A percentile compares a stretch with the other conserved stretches of the same genome.
These are phyloP conservation scores for Aquilaria agallochum DNA, from an alignment of 441 rosid species.

Conservation along the genomic window DNA sequence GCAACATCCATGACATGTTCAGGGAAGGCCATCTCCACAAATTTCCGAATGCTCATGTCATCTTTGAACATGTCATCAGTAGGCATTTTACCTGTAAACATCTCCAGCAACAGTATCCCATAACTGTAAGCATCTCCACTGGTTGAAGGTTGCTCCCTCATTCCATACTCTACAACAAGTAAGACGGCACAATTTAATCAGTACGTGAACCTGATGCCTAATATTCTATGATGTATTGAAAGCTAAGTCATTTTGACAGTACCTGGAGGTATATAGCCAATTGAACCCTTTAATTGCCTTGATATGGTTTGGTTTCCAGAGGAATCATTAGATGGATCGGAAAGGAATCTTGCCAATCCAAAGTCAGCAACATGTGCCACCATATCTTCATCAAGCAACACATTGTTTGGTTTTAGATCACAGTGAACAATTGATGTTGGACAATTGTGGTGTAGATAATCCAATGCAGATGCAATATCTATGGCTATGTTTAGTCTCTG, in stretches of 20 bases:
- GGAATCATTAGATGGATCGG: conserved; percentile 16
- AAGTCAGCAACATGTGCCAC: conserved; percentile 19
- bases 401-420: conserved; percentile 35
- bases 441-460: conserved; percentile 41
- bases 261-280: conserved; percentile 48
- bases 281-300: conserved; percentile 32
- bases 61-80: conserved; percentile 25
- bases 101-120: conserved; percentile 27
- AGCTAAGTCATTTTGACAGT: no score
- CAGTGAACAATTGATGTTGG: conserved; percentile 33
- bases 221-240: no score
- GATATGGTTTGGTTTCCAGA: conserved; percentile 19
- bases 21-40: conserved; percentile 27
- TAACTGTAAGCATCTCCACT: conserved; percentile 28
- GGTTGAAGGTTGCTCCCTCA: conserved; percentile 19
- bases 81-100: conserved; percentile 34
- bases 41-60: conserved; percentile 25
- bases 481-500: conserved; percentile 12
- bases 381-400: conserved; percentile 25
- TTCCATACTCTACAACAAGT: conserved; percentile 19
- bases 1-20: conserved; percentile 21
- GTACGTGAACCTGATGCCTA: no score
- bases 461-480: conserved; percentile 29
- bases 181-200: background rate
- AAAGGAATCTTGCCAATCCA: conserved; percentile 16